Conservation (phyloP, 2,329 filamentous ascomycete species). For the Juglanconis sp. region DNA sequence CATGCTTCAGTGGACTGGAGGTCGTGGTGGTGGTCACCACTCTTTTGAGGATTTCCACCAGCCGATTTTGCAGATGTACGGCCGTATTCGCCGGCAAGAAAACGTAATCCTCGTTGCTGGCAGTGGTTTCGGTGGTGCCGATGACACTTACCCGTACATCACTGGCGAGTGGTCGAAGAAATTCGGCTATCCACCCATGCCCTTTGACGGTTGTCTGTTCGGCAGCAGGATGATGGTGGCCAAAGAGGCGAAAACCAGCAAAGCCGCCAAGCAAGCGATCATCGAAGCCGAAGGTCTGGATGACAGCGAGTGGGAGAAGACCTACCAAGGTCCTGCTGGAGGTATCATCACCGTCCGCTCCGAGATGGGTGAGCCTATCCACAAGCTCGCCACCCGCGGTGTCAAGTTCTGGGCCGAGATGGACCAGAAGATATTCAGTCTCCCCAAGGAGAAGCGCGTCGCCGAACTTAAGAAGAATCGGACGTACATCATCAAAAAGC, state of each 20-base stretch:
- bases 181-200: conserved; percentile 88
- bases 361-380: conserved; percentile 99
- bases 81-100: conserved; percentile 76
- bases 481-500: conserved; percentile 88
- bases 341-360: conserved; percentile 95
- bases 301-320: conserved; percentile 85
- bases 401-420: conserved; percentile 98
- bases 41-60: conserved; percentile 95
- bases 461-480: conserved; percentile 84
- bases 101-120: conserved; percentile 89
- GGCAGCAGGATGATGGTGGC: conserved; percentile 94
- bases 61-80: conserved; percentile 87
- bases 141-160: conserved; percentile 90
- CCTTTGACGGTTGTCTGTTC: conserved; percentile 87
- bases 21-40: conserved; percentile 89
- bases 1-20: conserved; percentile 91
- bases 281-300: conserved; percentile 79
- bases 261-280: conserved; percentile 85
- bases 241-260: conserved; percentile 86
- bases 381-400: conserved; percentile 96
- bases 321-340: conserved; percentile 85
- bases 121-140: conserved; percentile 84
- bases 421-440: conserved; percentile 95
- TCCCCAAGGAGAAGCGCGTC: conserved; percentile 92
- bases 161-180: conserved; percentile 85